Evolutionary conservation across 176 grass and related monocot species (phyloP).

Genomic region (Oryza nivara): DNA sequence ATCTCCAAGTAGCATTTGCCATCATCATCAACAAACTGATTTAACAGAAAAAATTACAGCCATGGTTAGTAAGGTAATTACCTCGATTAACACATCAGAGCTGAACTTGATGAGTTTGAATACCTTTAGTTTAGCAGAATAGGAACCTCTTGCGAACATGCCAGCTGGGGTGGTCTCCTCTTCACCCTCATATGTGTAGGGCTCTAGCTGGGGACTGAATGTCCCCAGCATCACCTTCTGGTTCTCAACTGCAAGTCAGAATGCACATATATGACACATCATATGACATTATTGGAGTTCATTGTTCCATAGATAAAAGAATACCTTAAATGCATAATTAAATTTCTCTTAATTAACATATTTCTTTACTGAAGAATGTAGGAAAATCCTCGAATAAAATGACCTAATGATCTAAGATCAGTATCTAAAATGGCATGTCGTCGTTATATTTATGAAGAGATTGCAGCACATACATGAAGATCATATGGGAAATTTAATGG

Average conservation of each 20-base stretch:
- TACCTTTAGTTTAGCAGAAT: conserved; percentile 84
- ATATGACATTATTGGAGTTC: background rate
- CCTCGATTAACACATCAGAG: background rate
- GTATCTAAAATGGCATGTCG: background rate
- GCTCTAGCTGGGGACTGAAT: conserved; percentile 86
- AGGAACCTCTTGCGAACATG: conserved; percentile 80
- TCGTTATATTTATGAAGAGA: background rate
- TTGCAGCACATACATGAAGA: background rate
- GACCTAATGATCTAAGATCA: background rate
- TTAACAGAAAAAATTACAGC: background rate
- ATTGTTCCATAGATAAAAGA: background rate
- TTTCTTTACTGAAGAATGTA: background rate
- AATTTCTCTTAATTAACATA: no score
- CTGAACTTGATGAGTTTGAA: background rate
- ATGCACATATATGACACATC: background rate
- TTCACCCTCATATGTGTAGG: conserved; percentile 74
- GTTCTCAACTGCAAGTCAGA: conserved; percentile 64
- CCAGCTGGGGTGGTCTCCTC: conserved; percentile 87
- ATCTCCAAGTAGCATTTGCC: conserved; percentile 87
- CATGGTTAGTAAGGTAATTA: background rate
- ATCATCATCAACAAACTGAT: conserved; percentile 87
- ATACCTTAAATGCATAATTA: background rate
- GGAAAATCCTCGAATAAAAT: background rate
- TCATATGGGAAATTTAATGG: background rate
- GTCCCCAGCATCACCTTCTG: conserved; percentile 91